Evolutionary conservation across 1,139 yeast genomes (phyloP).

Genomic region (Yamadazyma dendronema): DNA sequence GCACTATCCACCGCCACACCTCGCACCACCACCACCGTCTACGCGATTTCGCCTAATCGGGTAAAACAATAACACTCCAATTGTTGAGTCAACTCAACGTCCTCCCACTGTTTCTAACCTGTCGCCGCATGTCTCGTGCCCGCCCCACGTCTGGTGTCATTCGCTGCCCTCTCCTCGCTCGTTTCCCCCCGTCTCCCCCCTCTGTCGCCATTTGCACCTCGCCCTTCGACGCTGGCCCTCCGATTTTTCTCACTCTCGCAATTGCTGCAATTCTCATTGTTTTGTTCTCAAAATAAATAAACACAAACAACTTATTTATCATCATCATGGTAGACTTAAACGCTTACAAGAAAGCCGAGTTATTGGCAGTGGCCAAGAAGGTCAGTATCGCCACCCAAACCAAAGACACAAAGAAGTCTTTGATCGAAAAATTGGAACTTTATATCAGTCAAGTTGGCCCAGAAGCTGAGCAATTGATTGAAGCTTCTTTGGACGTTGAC

Average conservation of each 20-base stretch:
- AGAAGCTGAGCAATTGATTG: constrained; percentile 33
- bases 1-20: not conserved
- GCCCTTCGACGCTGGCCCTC: not conserved
- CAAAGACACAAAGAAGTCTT: constrained; percentile 44
- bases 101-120: not conserved
- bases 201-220: not conserved
- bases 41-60: not conserved
- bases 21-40: no score
- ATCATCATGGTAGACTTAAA: constrained; percentile 15
- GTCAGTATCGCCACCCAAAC: constrained; percentile 33
- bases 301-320: not conserved
- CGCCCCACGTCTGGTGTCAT: not conserved
- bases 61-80: not conserved
- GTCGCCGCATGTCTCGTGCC: not conserved
- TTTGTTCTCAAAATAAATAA: not conserved
- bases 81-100: no score
- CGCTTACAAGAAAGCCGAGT: constrained; percentile 34
- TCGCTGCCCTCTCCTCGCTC: not conserved
- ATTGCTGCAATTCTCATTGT: not conserved
- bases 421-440: constrained; percentile 41
- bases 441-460: constrained; percentile 36
- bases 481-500: constrained; percentile 18
- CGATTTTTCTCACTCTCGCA: no score
- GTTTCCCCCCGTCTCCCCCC: not conserved
- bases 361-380: constrained; percentile 33